These are phyloP conservation scores for Rhododendron simsii DNA, from an alignment of 148 eudicot genomes.

Conservation along the genomic window DNA sequence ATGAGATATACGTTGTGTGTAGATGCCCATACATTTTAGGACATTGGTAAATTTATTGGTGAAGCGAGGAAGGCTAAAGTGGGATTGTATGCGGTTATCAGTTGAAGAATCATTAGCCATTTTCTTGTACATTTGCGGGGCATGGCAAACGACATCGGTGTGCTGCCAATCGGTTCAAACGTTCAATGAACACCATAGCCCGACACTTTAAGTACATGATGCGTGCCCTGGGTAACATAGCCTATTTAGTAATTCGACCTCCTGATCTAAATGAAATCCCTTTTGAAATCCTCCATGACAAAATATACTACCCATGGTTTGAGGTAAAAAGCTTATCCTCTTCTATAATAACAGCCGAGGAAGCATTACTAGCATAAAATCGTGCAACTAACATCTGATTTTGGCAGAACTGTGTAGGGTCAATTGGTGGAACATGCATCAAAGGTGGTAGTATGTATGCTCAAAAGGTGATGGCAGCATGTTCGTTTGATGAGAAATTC, in stretches of 20 bases:
- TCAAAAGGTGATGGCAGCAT: background rate
- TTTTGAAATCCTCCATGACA: background rate
- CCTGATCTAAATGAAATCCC: background rate
- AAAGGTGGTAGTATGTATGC: background rate
- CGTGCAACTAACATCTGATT: background rate
- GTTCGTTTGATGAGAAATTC: background rate
- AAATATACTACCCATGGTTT: background rate
- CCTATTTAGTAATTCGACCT: background rate
- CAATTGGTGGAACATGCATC: background rate
- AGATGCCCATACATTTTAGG: background rate
- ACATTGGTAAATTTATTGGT: background rate
- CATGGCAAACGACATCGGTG: background rate
- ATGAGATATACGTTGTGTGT: background rate
- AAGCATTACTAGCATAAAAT: background rate
- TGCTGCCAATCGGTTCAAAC: background rate
- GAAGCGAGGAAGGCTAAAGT: background rate
- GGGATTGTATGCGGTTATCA: background rate
- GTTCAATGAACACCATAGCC: background rate
- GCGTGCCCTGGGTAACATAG: background rate
- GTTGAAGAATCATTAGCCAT: background rate
- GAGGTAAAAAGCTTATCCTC: background rate
- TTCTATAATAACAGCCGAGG: background rate
- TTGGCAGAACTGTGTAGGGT: background rate
- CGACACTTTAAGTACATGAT: background rate
- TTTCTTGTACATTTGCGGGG: background rate